Evolutionary conservation across 2,329 filamentous ascomycete species (phyloP).

Genomic region (Trichoderma asperellum): DNA sequence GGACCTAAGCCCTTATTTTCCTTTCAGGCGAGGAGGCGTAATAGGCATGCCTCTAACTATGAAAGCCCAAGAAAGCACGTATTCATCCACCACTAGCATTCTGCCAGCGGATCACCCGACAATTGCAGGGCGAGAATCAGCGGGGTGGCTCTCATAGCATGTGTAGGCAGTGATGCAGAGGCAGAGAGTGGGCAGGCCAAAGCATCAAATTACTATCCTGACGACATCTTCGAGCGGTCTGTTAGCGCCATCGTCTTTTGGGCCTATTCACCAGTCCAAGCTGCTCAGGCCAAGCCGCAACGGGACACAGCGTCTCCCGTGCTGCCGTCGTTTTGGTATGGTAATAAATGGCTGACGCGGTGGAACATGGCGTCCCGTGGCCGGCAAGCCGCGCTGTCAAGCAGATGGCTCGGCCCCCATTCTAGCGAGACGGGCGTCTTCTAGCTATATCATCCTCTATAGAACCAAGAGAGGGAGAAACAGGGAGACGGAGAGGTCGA

Average conservation of each 20-base stretch:
- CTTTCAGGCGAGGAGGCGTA: neutral
- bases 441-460: neutral
- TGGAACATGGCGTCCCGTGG: slow-evolving; percentile 6
- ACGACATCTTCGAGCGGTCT: neutral
- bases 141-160: neutral
- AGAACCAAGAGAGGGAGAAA: neutral
- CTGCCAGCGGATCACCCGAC: slow-evolving; percentile 20
- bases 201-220: neutral
- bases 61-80: neutral
- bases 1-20: neutral
- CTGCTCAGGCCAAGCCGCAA: slow-evolving; percentile 1
- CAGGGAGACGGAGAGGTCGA: neutral
- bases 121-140: neutral
- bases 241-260: neutral
- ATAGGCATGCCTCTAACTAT: neutral
- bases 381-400: slow-evolving; percentile 3
- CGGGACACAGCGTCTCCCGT: slow-evolving; percentile 6
- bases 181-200: neutral
- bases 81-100: slow-evolving; percentile 10
- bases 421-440: neutral
- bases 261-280: neutral
- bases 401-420: slow-evolving; percentile 8
- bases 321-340: slow-evolving; percentile 12
- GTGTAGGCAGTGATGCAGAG: neutral
- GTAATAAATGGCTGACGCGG: neutral